Evolutionary conservation across 805 yeast genomes (phyloP).

Genomic region (Ogataea glucozyma): DNA sequence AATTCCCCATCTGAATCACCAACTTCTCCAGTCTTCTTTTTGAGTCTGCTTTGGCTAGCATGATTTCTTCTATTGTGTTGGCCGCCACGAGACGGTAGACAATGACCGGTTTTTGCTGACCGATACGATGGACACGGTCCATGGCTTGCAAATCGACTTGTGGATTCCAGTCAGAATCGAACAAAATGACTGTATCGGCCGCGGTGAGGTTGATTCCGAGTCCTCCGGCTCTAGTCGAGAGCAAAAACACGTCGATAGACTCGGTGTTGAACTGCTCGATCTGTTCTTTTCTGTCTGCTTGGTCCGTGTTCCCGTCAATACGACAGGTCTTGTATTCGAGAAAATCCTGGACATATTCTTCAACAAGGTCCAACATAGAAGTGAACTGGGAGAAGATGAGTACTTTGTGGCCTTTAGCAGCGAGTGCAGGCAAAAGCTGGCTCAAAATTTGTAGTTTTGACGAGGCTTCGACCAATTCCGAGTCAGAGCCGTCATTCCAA

Average conservation of each 20-base stretch:
- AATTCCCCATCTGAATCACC: slow-evolving; percentile 67
- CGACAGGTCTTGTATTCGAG: slow-evolving; percentile 51
- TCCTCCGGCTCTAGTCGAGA: slow-evolving; percentile 94
- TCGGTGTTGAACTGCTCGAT: slow-evolving; percentile 52
- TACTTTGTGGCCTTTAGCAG: slow-evolving; percentile 57
- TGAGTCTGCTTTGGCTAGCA: slow-evolving; percentile 74
- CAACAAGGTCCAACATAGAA: slow-evolving; percentile 73
- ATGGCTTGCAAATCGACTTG: slow-evolving; percentile 96
- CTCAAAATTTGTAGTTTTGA: slow-evolving; percentile 73
- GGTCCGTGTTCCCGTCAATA: slow-evolving; percentile 75
- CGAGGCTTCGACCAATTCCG: slow-evolving; percentile 52
- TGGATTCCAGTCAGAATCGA: slow-evolving; percentile 97
- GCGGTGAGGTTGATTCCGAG: slow-evolving; percentile 82
- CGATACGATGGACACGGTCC: slow-evolving; percentile 93
- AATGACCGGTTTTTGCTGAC: slow-evolving; percentile 82
- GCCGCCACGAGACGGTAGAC: slow-evolving; percentile 75
- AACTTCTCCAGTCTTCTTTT: slow-evolving; percentile 78
- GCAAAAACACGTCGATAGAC: slow-evolving; percentile 54
- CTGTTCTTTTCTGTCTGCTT: slow-evolving; percentile 62
- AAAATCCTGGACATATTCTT: slow-evolving; percentile 63
- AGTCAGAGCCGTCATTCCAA: slow-evolving; percentile 49
- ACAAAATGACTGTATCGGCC: slow-evolving; percentile 87
- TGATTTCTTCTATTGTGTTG: slow-evolving; percentile 80
- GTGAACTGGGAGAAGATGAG: slow-evolving; percentile 88
- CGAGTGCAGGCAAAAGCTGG: slow-evolving; percentile 55